Percentiles rank a stretch among this genome's conserved stretches.
Evolutionary conservation across 495 filamentous ascomycete species (phyloP).

Genomic region (Pseudomonodictys pantanalensis): DNA sequence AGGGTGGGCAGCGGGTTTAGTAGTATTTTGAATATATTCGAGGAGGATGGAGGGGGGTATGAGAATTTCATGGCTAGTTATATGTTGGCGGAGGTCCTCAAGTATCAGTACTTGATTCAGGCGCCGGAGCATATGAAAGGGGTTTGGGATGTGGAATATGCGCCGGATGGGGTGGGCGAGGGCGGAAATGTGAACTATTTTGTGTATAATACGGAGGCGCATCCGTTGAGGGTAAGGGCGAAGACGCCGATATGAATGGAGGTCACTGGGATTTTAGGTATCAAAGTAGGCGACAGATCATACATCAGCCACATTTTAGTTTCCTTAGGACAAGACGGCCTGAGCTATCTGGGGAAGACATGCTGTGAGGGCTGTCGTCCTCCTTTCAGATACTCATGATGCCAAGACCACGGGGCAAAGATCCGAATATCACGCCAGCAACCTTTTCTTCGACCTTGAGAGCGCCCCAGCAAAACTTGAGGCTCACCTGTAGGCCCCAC

Average conservation of each 20-base stretch:
- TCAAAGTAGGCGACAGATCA: too few relatives aligned
- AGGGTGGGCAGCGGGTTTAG: constrained; percentile 65
- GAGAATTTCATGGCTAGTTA: constrained; percentile 79
- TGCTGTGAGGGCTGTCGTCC: too few relatives aligned
- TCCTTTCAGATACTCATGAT: too few relatives aligned
- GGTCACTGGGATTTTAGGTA: too few relatives aligned
- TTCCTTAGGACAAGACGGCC: too few relatives aligned
- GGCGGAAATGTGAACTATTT: constrained; percentile 56
- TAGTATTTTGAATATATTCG: constrained; percentile 57
- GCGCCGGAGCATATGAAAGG: constrained; percentile 58
- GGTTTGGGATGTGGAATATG: constrained; percentile 37
- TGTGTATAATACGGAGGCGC: constrained; percentile 83
- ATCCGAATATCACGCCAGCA: too few relatives aligned
- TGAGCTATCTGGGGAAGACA: too few relatives aligned
- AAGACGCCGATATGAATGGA: constrained; percentile 13
- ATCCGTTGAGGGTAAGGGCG: constrained; percentile 60
- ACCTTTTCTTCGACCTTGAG: too few relatives aligned
- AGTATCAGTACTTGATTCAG: constrained; percentile 76
- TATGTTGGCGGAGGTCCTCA: constrained; percentile 84
- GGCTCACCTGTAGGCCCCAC: too few relatives aligned
- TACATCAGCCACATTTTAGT: too few relatives aligned
- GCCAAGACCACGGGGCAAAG: too few relatives aligned
- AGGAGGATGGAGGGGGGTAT: constrained; percentile 55
- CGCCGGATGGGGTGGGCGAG: constrained; percentile 49
- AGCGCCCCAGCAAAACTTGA: too few relatives aligned